phyloP scores from a whole-genome alignment of 257 asterid species.

The Galeopsis tetrahit region DNA sequence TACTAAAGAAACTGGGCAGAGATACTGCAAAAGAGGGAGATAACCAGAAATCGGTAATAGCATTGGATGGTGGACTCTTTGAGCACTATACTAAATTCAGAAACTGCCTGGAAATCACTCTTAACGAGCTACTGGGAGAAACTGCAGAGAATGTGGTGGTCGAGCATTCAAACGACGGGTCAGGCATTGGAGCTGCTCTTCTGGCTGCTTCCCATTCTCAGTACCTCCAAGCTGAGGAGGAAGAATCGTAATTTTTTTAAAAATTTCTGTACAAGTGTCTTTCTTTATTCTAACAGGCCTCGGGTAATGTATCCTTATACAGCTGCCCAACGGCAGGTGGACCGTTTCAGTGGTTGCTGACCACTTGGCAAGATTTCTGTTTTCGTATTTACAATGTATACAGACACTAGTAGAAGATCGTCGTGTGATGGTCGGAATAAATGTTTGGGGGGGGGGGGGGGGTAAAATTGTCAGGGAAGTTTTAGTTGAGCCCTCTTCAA shows the following conservation, averaged over 20 bases:
- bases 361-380: background rate
- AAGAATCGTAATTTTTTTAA: background rate
- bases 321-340: background rate
- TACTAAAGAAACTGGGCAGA: conserved; percentile 81
- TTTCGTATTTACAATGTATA: background rate
- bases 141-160: conserved; percentile 37
- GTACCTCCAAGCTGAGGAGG: conserved; percentile 52
- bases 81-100: conserved; percentile 80
- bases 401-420: conserved; percentile 8
- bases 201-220: conserved; percentile 88
- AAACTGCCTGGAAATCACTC: conserved; percentile 55
- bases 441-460: conserved; percentile 7
- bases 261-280: background rate
- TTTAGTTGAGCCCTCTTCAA: background rate
- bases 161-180: conserved; percentile 76
- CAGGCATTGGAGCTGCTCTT: conserved; percentile 94
- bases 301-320: conserved; percentile 5
- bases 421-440: conserved; percentile 1
- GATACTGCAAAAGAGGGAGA: conserved; percentile 59
- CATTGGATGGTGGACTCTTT: conserved; percentile 79
- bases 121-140: conserved; percentile 75
- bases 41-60: conserved; percentile 62
- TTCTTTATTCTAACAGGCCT: background rate
- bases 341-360: conserved; percentile 1
- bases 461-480: background rate